phyloP scores from a whole-genome alignment of 2,329 filamentous ascomycete genomes.

The Rutstroemia sp. region DNA sequence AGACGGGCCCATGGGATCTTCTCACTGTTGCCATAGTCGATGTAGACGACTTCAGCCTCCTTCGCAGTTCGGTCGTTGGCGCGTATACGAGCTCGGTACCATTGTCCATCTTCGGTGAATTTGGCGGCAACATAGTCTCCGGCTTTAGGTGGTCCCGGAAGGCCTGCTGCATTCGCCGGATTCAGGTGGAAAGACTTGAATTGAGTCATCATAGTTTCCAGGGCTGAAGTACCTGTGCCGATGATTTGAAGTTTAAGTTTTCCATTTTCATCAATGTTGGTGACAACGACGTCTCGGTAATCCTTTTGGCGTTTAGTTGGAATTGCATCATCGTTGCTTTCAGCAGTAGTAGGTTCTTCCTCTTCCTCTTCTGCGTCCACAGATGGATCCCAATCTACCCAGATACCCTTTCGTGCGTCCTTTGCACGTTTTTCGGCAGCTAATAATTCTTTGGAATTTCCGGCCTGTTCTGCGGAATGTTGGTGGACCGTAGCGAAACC shows the following conservation, averaged over 20 bases:
- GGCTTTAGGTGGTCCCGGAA: constrained; percentile 74
- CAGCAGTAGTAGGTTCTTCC: constrained; percentile 41
- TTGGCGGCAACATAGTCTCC: constrained; percentile 88
- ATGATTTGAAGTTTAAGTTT: constrained; percentile 88
- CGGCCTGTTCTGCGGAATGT: constrained; percentile 93
- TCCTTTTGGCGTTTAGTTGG: constrained; percentile 63
- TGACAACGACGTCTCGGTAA: constrained; percentile 90
- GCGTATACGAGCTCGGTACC: constrained; percentile 88
- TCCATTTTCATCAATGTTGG: constrained; percentile 76
- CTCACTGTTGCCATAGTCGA: constrained; percentile 96
- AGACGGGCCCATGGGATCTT: constrained; percentile 77
- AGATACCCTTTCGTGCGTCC: constrained; percentile 78
- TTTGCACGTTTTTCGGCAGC: constrained; percentile 86
- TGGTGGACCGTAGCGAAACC: constrained; percentile 86
- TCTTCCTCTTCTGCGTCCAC: constrained; percentile 63
- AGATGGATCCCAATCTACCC: constrained; percentile 90
- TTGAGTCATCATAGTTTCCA: constrained; percentile 82
- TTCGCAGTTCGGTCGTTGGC: constrained; percentile 88
- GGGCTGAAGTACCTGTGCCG: constrained; percentile 73
- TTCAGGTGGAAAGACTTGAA: constrained; percentile 90
- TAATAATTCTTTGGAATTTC: constrained; percentile 79
- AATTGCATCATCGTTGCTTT: constrained; percentile 42
- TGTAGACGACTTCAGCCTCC: constrained; percentile 83
- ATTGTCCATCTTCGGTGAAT: constrained; percentile 82
- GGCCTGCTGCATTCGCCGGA: constrained; percentile 66